Conservation (phyloP, 306 rosid species). For the Casuarina equisetifolia region DNA sequence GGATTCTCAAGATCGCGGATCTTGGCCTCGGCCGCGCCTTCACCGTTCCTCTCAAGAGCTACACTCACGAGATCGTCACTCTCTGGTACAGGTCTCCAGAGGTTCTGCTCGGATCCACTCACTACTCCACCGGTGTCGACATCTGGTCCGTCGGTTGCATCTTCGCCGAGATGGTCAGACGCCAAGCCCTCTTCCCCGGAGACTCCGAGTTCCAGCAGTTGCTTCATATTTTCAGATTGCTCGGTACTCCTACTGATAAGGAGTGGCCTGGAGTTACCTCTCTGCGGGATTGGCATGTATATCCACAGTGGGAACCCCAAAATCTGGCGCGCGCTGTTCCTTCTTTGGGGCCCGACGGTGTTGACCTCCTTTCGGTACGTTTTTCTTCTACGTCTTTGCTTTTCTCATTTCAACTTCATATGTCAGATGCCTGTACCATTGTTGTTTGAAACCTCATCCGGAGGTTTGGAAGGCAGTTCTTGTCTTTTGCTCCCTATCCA, state of each 20-base stretch:
- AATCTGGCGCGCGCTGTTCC: constrained; percentile 77
- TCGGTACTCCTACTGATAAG: constrained; percentile 87
- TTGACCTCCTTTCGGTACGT: constrained; percentile 79
- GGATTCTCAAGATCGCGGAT: constrained; percentile 87
- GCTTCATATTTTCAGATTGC: constrained; percentile 85
- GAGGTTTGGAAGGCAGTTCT: background rate
- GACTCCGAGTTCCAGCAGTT: constrained; percentile 95
- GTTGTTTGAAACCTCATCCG: background rate
- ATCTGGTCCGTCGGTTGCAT: constrained; percentile 99
- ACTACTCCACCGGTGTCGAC: constrained; percentile 90
- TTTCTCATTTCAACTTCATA: background rate
- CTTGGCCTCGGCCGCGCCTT: constrained; percentile 89
- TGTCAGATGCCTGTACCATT: too few species aligned
- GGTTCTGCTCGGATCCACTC: constrained; percentile 84
- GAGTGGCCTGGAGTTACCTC: constrained; percentile 88
- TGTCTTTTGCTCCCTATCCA: background rate
- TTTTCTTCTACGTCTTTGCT: background rate
- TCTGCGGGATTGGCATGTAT: constrained; percentile 89
- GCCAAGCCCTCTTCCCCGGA: constrained; percentile 87
- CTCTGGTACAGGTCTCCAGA: constrained; percentile 98
- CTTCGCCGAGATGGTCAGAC: constrained; percentile 89
- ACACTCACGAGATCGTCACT: constrained; percentile 94
- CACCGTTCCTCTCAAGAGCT: constrained; percentile 92
- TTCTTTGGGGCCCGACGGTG: constrained; percentile 65
- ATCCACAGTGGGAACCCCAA: constrained; percentile 87